Conservation (phyloP, 2,329 filamentous ascomycete genomes). For the Phoma herbarum region DNA sequence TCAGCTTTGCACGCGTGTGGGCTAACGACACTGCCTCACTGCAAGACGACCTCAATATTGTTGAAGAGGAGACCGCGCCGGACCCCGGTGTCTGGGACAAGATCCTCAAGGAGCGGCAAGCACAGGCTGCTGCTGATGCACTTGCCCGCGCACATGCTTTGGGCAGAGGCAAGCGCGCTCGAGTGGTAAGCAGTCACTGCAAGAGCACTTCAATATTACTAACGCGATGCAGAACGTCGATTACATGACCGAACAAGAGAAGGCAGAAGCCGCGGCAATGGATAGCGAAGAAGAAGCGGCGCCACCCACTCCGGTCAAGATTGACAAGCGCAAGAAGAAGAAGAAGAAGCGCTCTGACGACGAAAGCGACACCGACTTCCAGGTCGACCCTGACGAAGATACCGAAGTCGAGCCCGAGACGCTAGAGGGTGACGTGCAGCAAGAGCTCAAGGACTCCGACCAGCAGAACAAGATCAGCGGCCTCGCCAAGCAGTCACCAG, state of each 20-base stretch:
- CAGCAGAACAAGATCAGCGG: background rate
- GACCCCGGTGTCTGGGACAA: slow-evolving; percentile 85
- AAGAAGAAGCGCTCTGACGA: slow-evolving; percentile 44
- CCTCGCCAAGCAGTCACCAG: slow-evolving; percentile 3
- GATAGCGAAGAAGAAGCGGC: slow-evolving; percentile 29
- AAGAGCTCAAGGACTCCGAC: slow-evolving; percentile 3
- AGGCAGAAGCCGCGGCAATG: slow-evolving; percentile 26
- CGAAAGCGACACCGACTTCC: slow-evolving; percentile 62
- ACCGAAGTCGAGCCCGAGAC: slow-evolving; percentile 26
- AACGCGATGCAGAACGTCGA: slow-evolving; percentile 52
- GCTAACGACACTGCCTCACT: slow-evolving; percentile 78
- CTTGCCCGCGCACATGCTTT: slow-evolving; percentile 74
- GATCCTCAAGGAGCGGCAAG: slow-evolving; percentile 84
- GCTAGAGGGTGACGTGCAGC: slow-evolving; percentile 2
- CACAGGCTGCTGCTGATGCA: slow-evolving; percentile 76
- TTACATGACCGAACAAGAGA: slow-evolving; percentile 54
- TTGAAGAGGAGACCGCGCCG: slow-evolving; percentile 63
- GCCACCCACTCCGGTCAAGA: slow-evolving; percentile 44
- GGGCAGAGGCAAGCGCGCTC: slow-evolving; percentile 82
- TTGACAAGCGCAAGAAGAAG: slow-evolving; percentile 31
- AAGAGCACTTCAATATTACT: slow-evolving; percentile 4
- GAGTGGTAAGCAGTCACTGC: slow-evolving; percentile 58
- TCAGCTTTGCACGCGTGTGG: slow-evolving; percentile 92
- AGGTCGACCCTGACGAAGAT: slow-evolving; percentile 48
- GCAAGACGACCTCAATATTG: slow-evolving; percentile 67